phyloP scores from a whole-genome alignment of 73 alveolate species.

The Tetrahymena borealis region DNA sequence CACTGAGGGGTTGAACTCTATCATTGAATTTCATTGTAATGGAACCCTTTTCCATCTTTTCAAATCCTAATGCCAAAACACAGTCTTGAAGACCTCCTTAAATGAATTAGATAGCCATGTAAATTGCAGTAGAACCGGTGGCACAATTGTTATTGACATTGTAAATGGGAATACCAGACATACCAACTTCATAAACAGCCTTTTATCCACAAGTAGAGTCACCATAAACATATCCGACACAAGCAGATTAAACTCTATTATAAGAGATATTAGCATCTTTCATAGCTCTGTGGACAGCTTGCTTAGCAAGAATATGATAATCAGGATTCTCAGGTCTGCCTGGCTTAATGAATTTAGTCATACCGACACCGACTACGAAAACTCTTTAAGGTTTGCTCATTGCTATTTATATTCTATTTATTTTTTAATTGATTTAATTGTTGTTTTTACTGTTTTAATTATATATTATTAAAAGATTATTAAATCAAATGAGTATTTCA shows the following conservation, averaged over 20 bases:
- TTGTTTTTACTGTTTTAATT: not conserved
- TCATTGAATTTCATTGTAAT: conserved; percentile 59
- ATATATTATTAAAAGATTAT: not conserved
- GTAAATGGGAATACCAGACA: conserved; percentile 80
- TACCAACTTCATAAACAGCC: conserved; percentile 80
- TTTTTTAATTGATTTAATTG: not conserved
- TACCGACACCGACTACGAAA: conserved; percentile 85
- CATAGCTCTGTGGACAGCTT: conserved; percentile 68
- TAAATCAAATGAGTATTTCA: not conserved
- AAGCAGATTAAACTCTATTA: conserved; percentile 53
- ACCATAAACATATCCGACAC: conserved; percentile 80
- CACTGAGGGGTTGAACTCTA: conserved; percentile 62
- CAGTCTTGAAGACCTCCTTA: conserved; percentile 62
- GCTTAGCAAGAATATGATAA: conserved; percentile 70
- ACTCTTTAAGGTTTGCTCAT: conserved; percentile 33
- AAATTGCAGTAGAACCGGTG: conserved; percentile 79
- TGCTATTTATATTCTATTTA: not conserved
- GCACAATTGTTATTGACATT: conserved; percentile 84
- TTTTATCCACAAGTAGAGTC: conserved; percentile 84
- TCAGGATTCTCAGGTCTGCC: conserved; percentile 61
- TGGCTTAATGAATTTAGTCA: conserved; percentile 85
- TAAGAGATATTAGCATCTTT: conserved; percentile 63
- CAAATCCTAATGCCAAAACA: conserved; percentile 79
- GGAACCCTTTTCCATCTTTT: conserved; percentile 77
- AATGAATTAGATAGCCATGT: conserved; percentile 47